Base-by-base conservation (phyloP, 352 stramenopile species). In the Hyaloperonospora arabidopsidis region DNA sequence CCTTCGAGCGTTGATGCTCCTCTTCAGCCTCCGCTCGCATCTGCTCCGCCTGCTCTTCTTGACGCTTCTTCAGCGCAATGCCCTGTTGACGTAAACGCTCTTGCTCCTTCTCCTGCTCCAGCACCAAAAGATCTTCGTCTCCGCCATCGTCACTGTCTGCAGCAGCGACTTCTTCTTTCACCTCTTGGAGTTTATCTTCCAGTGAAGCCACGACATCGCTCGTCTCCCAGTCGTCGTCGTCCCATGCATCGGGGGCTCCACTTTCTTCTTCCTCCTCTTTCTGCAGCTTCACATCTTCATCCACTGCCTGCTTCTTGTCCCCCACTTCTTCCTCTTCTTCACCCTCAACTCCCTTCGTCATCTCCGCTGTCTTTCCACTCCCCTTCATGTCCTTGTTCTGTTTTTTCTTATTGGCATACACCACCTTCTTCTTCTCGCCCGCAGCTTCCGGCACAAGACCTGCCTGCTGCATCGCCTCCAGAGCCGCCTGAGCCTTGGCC, bases 11-110 rank as follows among this genome's bases (percentile, higher is more conserved):
- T 38, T 77, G 70, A 63, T 67, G 72, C 61, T 89, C 62, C 46
- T 79, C 68, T 61, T 89, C 68, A 63, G 66, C 74, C 67, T 82
- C 59, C 44, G 72, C 50, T 47, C 69, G 68, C 66, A 83, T 63
- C 74, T 90, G 64, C 63, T 91, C 74, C 64, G 72, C 80, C 41
- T 76, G 58, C 54, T 97, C 85, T 22, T 89, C 76, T 59, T 98
- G 92, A 36, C 95, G 89, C 68, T 98, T 97, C 56, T 94, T 89
- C n/a, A 97, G 77, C 57, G 97, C 91, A 45, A 96, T 89, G 19
- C 95, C 95, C 43, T 97, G 81, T 53, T 92, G 65, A 21, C 84
- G 80, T 12, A 98, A 72, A 39, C 81, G 74, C 62, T 98, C 91
- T 57, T 96, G 74, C 70, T 98, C 89, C 68, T 97, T 96, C 52